Evolutionary conservation across 2,329 filamentous ascomycete species (phyloP).

Genomic region (Colletotrichum sojae): DNA sequence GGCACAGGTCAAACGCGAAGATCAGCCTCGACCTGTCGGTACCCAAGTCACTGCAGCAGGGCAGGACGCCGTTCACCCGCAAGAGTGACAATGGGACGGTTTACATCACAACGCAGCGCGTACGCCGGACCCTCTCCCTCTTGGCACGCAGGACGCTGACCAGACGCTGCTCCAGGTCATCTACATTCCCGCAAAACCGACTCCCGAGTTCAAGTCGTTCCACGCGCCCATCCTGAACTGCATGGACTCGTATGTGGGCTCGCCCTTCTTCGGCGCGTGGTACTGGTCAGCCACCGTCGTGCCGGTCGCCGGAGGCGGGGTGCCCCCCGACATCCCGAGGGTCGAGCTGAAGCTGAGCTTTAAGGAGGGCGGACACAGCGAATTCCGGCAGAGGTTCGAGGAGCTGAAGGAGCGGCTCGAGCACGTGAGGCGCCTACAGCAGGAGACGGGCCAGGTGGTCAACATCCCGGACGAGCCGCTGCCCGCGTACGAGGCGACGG

Average conservation of each 20-base stretch:
- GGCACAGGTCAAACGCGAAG: slow-evolving; percentile 84
- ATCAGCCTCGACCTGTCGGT: slow-evolving; percentile 83
- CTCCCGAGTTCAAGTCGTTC: slow-evolving; percentile 84
- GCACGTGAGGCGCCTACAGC: slow-evolving; percentile 82
- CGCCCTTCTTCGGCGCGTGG: slow-evolving; percentile 94
- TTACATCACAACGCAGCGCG: slow-evolving; percentile 88
- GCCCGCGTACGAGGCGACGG: slow-evolving; percentile 83
- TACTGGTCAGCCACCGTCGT: slow-evolving; percentile 87
- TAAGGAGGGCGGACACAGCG: slow-evolving; percentile 94
- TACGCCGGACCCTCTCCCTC: slow-evolving; percentile 58
- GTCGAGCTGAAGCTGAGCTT: slow-evolving; percentile 90
- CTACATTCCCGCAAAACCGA: slow-evolving; percentile 83
- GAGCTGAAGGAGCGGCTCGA: slow-evolving; percentile 86
- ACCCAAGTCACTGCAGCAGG: slow-evolving; percentile 73
- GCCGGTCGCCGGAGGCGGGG: slow-evolving; percentile 86
- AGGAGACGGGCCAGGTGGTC: slow-evolving; percentile 75
- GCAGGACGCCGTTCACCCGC: slow-evolving; percentile 74
- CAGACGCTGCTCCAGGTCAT: slow-evolving; percentile 73
- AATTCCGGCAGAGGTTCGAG: slow-evolving; percentile 88
- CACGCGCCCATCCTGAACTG: slow-evolving; percentile 90
- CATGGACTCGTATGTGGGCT: slow-evolving; percentile 86
- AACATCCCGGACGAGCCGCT: slow-evolving; percentile 87
- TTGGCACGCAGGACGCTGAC: slow-evolving; percentile 32
- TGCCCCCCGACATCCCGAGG: slow-evolving; percentile 79
- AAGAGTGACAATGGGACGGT: slow-evolving; percentile 82